Evolutionary conservation across 345 rosid genomes (phyloP).

Genomic region (Syzygium oleosum): DNA sequence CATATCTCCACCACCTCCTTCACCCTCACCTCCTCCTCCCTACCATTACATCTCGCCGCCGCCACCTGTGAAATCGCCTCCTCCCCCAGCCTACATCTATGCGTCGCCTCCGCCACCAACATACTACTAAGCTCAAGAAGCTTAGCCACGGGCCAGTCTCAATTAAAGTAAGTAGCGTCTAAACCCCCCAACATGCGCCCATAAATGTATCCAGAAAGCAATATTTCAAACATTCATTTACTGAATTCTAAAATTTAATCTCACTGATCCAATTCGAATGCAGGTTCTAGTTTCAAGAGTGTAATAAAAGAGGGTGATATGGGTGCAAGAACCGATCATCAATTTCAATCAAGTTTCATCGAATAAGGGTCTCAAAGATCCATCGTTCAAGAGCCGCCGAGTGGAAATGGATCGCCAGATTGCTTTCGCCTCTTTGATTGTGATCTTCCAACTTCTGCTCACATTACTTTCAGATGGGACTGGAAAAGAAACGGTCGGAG

Average conservation of each 20-base stretch:
- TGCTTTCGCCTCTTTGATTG: background rate
- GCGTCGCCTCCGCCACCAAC: slow-evolving; percentile 27
- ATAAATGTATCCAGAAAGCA: background rate
- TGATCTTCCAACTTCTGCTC: background rate
- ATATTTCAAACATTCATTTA: background rate
- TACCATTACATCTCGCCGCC: slow-evolving; percentile 29
- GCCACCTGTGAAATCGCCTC: slow-evolving; percentile 17
- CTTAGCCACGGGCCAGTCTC: background rate
- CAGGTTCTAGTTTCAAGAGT: slow-evolving; percentile 39
- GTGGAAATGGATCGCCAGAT: background rate
- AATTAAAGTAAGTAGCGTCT: slow-evolving; percentile 21
- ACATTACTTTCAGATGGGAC: background rate
- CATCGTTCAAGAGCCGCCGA: background rate
- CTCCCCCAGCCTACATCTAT: slow-evolving; percentile 16
- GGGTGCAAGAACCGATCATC: slow-evolving; percentile 17
- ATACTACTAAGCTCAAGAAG: slow-evolving; percentile 10
- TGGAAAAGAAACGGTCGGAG: background rate
- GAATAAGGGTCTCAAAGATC: slow-evolving; percentile 20
- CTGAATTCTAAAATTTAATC: background rate
- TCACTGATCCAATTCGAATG: background rate
- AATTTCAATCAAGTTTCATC: slow-evolving; percentile 11
- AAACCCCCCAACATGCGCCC: background rate
- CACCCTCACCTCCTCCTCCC: slow-evolving; percentile 21
- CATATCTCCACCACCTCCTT: slow-evolving; percentile 23
- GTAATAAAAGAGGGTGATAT: slow-evolving; percentile 59